Evolutionary conservation across 2,329 filamentous ascomycete genomes (phyloP).

Genomic region (Lachnellula willkommii): DNA sequence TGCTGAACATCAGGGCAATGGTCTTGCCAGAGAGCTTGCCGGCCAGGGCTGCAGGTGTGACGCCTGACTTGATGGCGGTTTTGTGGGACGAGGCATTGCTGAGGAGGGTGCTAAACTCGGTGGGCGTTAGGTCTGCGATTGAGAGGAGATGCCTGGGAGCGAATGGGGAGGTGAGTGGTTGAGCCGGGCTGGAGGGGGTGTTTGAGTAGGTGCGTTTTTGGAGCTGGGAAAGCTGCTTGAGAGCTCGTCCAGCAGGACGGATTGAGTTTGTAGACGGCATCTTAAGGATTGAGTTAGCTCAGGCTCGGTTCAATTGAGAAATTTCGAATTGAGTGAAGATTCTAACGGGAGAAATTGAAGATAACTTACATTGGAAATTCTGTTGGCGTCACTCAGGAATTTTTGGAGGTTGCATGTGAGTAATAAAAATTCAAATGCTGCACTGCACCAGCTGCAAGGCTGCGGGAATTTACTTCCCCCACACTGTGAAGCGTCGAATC

Average conservation of each 20-base stretch:
- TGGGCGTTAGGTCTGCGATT: constrained; percentile 75
- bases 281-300: constrained; percentile 15
- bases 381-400: neutral
- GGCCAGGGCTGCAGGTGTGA: constrained; percentile 53
- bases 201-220: constrained; percentile 20
- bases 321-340: neutral
- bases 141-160: constrained; percentile 83
- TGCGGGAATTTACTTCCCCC: constrained; percentile 8
- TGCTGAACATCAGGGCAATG: constrained; percentile 94
- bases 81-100: constrained; percentile 78
- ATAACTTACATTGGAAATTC: neutral
- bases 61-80: constrained; percentile 65
- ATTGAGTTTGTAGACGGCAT: constrained; percentile 19
- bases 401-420: constrained; percentile 9
- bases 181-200: constrained; percentile 9
- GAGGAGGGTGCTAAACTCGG: constrained; percentile 76
- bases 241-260: constrained; percentile 22
- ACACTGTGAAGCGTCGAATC: constrained; percentile 3
- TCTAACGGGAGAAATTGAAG: neutral
- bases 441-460: neutral
- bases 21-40: constrained; percentile 67
- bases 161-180: constrained; percentile 39
- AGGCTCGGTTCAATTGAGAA: constrained; percentile 12
- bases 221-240: constrained; percentile 12
- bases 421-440: neutral